These are phyloP conservation scores for Geotrichum fermentans DNA, from an alignment of 1,139 yeast genomes.

Conservation along the genomic window DNA sequence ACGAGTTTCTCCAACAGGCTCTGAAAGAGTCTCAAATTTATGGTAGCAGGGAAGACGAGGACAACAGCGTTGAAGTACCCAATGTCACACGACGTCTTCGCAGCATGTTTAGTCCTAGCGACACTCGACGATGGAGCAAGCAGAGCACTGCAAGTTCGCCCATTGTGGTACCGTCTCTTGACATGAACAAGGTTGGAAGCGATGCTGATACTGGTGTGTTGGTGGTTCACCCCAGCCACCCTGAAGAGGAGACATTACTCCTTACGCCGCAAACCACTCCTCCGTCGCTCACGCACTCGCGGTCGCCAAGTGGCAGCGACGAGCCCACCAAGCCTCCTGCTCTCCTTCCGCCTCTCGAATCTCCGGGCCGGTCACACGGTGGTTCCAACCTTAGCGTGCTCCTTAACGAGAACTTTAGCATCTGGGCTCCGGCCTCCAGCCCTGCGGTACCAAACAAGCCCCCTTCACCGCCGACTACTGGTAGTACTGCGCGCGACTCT, in stretches of 20 bases:
- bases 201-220: too few species aligned
- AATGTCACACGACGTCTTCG: too few species aligned
- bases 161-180: too few species aligned
- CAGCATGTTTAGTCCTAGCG: background rate
- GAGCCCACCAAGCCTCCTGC: background rate
- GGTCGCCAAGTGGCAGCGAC: background rate
- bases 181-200: too few species aligned
- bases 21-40: background rate
- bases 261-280: background rate
- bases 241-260: background rate
- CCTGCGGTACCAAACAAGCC: too few species aligned
- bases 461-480: background rate
- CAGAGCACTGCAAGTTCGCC: too few species aligned
- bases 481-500: background rate
- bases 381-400: slow-evolving; percentile 8
- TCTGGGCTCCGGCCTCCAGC: slow-evolving; percentile 10
- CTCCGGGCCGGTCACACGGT: background rate
- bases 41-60: background rate
- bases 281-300: background rate
- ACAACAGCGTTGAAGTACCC: too few species aligned
- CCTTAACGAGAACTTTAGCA: slow-evolving; percentile 8
- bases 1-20: slow-evolving; percentile 6
- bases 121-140: background rate
- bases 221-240: background rate
- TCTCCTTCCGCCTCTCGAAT: background rate